phyloP scores from a whole-genome alignment of 2,329 filamentous ascomycete species.

The Diaporthe caulivora region DNA sequence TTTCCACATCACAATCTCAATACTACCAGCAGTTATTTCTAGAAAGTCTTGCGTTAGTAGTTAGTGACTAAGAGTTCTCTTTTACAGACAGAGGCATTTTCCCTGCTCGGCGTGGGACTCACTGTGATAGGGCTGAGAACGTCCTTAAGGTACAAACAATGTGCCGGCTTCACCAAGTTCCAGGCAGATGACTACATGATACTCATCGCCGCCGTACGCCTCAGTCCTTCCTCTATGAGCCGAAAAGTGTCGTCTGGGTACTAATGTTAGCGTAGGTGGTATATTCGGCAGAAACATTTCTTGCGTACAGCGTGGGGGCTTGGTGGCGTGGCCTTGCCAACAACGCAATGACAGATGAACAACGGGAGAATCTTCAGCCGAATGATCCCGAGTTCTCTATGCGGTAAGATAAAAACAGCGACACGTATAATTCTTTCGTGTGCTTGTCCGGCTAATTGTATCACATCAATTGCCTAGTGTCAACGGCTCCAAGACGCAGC shows the following conservation, averaged over 20 bases:
- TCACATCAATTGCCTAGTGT: conserved; percentile 41
- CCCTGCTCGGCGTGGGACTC: conserved; percentile 63
- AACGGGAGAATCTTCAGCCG: conserved; percentile 45
- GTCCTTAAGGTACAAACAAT: conserved; percentile 58
- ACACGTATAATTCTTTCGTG: no score
- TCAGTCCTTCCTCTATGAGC: no score
- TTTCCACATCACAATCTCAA: neutral
- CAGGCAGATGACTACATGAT: conserved; percentile 71
- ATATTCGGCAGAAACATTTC: conserved; percentile 41
- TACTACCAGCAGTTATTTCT: neutral
- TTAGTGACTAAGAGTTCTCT: neutral
- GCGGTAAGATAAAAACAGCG: conserved; percentile 44
- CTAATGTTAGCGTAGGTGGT: conserved; percentile 4
- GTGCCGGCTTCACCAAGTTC: conserved; percentile 62
- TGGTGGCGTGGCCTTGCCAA: conserved; percentile 49
- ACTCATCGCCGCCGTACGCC: conserved; percentile 63
- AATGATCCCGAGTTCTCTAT: conserved; percentile 46
- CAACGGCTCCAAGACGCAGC: conserved; percentile 51
- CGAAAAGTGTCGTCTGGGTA: no score
- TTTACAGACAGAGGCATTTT: conserved; percentile 61
- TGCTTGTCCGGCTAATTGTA: neutral
- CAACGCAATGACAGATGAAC: conserved; percentile 49
- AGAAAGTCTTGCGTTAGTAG: neutral
- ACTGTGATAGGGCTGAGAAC: conserved; percentile 63
- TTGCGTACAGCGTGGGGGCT: conserved; percentile 48